Evolutionary conservation across 805 yeast species (phyloP), one percentile per base, ranked within the genome.

Genomic region (Starmera pachycereana): DNA sequence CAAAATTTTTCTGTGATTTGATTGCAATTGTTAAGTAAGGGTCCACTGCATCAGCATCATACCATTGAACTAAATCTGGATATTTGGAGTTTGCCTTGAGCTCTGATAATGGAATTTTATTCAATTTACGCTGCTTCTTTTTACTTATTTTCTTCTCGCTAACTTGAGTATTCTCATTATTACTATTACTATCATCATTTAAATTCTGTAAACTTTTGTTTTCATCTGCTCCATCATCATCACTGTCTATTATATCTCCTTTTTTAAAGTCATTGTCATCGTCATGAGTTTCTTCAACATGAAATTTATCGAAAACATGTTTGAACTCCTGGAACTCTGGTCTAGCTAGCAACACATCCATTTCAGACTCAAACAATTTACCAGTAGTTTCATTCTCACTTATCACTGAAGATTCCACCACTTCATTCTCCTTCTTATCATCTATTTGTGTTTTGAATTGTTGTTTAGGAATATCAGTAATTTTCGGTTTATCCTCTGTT

Each of bases 41-140:
- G 50, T 86, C 90, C 1, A 68, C 69, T 0, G 97, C 81, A 62
- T 89, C 92, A 2, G 78, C 81, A 57, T 92, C 97, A 50, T 65
- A 75, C 94, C 95, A 82, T 47, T 88, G 95, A 1, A 90, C 80
- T 4, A 78, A 54, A 42, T 84, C 86, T 0, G 97, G 97, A 25
- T 63, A 62, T 2, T 61, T 47, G 0, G 83, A 68, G 18, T 65
- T 56, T 1, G 82, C 67, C 54, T 89, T 90, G 39, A 90, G 63
- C 8, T 68, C 65, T 0, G 89, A 76, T 12, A 90, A 58, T 1
- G 92, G 72, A 0, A 86, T 72, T 48, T 80, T 78, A 38, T 70
- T 66, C 36, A 59, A 52, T 44, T 68, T 68, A 34, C 77, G 66
- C 22, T 67, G 61, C 53, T 81, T 78, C 40, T 74, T 67, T 41